A percentile compares a stretch with the other conserved stretches of the same genome.
Conservation (phyloP, 2,329 filamentous ascomycete species). For the Diaporthe amygdali region DNA sequence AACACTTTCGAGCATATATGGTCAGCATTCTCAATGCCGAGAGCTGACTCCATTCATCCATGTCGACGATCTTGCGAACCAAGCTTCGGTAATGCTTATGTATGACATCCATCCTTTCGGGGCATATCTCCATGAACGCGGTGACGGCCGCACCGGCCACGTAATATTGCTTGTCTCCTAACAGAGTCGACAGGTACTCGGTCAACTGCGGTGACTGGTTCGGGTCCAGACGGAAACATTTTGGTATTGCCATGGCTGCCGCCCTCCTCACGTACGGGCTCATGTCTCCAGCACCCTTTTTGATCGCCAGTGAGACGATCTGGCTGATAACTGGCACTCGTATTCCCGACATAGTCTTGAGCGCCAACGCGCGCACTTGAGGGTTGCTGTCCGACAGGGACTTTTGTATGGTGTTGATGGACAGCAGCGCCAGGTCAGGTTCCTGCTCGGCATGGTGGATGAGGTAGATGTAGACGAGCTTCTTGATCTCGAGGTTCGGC, state of each 20-base stretch:
- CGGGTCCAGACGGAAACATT: slow-evolving; percentile 92
- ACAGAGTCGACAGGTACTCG: slow-evolving; percentile 77
- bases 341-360: slow-evolving; percentile 97
- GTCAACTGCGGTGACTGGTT: slow-evolving; percentile 82
- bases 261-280: slow-evolving; percentile 92
- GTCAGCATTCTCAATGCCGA: slow-evolving; percentile 83
- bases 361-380: slow-evolving; percentile 86
- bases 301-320: slow-evolving; percentile 95
- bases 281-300: slow-evolving; percentile 92
- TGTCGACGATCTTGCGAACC: slow-evolving; percentile 91
- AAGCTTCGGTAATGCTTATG: slow-evolving; percentile 88
- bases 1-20: slow-evolving; percentile 84
- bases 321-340: slow-evolving; percentile 97
- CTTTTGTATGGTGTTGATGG: slow-evolving; percentile 99
- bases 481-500: slow-evolving; percentile 93
- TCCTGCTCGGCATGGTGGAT: slow-evolving; percentile 96
- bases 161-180: slow-evolving; percentile 93
- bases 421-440: slow-evolving; percentile 91
- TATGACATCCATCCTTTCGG: slow-evolving; percentile 84
- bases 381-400: slow-evolving; percentile 92
- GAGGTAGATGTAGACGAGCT: slow-evolving; percentile 98
- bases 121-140: slow-evolving; percentile 88
- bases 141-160: slow-evolving; percentile 93
- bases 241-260: slow-evolving; percentile 91
- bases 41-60: slow-evolving; percentile 98